Conservation (phyloP, 1,284 basidiomycete species). For the Apiotrichum gamsii region DNA sequence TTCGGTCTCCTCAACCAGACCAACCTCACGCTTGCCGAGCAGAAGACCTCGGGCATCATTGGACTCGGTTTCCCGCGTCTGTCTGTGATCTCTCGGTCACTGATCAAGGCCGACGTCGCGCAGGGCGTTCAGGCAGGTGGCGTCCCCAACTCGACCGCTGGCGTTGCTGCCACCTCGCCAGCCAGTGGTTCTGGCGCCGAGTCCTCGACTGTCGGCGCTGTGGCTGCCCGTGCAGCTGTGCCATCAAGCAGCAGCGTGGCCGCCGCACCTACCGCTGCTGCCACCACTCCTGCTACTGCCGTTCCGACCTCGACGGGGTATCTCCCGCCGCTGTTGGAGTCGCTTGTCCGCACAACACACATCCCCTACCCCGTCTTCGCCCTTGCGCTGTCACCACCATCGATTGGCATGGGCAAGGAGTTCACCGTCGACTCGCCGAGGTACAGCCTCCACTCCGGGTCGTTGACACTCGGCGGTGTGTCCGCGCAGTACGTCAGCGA, state of each 20-base stretch:
- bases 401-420: no score
- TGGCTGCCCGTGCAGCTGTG: not conserved
- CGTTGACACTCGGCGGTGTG: slow-evolving; percentile 39
- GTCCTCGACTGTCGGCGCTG: not conserved
- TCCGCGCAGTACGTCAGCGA: slow-evolving; percentile 27
- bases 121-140: not conserved
- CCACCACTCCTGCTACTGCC: slow-evolving; percentile 4
- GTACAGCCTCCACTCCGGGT: slow-evolving; percentile 20
- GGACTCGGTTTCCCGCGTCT: slow-evolving; percentile 47
- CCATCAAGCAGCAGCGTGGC: no score
- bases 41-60: slow-evolving; percentile 45
- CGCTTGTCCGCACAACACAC: slow-evolving; percentile 22
- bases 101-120: slow-evolving; percentile 5
- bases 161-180: not conserved
- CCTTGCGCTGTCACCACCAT: slow-evolving; percentile 29
- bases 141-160: not conserved
- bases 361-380: slow-evolving; percentile 37
- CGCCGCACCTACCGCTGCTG: no score
- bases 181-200: not conserved
- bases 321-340: slow-evolving; percentile 35
- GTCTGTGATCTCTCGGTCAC: slow-evolving; percentile 18
- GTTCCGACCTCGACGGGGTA: slow-evolving; percentile 17
- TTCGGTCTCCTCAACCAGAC: slow-evolving; percentile 42
- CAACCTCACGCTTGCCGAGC: slow-evolving; percentile 39
- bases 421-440: slow-evolving; percentile 13